These are phyloP conservation scores for Crucibulum parvulum DNA, from an alignment of 1,284 basidiomycete species.

Conservation along the genomic window DNA sequence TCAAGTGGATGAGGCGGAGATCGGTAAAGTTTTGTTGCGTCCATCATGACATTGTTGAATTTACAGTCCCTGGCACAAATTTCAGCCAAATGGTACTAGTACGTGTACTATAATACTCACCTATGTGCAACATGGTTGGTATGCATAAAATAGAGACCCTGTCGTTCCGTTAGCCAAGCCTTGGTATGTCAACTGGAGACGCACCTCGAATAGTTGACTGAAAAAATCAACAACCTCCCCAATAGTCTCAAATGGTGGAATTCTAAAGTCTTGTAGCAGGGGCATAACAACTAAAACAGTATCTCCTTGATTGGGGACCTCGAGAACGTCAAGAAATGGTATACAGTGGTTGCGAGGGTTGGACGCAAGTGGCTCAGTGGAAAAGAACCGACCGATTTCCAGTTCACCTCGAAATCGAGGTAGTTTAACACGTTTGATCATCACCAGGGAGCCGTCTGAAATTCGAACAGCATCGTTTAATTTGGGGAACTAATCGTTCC, in stretches of 20 bases:
- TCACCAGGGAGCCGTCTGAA: not conserved
- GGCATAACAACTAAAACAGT: slow-evolving; percentile 38
- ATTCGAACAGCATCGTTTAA: slow-evolving; percentile 1
- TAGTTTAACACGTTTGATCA: not conserved
- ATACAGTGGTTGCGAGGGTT: slow-evolving; percentile 35
- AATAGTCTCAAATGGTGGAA: slow-evolving; percentile 34
- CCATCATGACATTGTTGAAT: slow-evolving; percentile 33
- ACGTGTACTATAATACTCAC: too few relatives aligned
- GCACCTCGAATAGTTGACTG: slow-evolving; percentile 39
- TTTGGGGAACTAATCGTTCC: slow-evolving; percentile 4
- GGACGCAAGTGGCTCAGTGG: slow-evolving; percentile 8
- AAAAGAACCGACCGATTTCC: slow-evolving; percentile 21
- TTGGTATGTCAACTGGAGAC: not conserved
- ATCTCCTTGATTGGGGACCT: slow-evolving; percentile 21
- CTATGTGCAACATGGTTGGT: slow-evolving; percentile 13
- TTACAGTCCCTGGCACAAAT: too few relatives aligned
- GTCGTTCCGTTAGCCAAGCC: not conserved
- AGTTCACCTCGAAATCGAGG: slow-evolving; percentile 22
- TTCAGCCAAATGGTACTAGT: too few relatives aligned
- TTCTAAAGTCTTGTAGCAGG: slow-evolving; percentile 26
- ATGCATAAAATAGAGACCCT: slow-evolving; percentile 21
- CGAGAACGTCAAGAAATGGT: slow-evolving; percentile 31
- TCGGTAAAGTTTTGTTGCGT: slow-evolving; percentile 22
- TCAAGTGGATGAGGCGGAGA: slow-evolving; percentile 29
- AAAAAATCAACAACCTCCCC: slow-evolving; percentile 39